phyloP scores from a whole-genome alignment of 441 rosid genomes.

The Syzygium malaccense region DNA sequence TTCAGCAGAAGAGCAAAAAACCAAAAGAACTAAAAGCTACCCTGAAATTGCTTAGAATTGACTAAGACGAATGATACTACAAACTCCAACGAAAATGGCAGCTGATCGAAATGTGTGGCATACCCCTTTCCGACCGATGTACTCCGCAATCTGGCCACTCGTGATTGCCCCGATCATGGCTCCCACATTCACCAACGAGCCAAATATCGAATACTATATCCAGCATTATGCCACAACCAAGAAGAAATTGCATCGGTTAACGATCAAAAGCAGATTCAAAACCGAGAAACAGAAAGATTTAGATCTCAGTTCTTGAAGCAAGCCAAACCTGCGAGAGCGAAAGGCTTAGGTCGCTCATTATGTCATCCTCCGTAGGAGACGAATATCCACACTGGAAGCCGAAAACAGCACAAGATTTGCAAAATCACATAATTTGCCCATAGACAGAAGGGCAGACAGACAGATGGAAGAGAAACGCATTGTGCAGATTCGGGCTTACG shows the following conservation, averaged over 20 bases:
- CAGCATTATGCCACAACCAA: background rate
- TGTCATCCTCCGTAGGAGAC: constrained; percentile 77
- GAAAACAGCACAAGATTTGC: background rate
- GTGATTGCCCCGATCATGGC: constrained; percentile 92
- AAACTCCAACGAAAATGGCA: background rate
- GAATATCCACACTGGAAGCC: constrained; percentile 65
- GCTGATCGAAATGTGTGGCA: background rate
- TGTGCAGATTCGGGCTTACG: constrained; percentile 16
- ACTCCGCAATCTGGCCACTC: constrained; percentile 85
- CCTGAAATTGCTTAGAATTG: background rate
- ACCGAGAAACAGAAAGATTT: background rate
- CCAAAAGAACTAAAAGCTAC: background rate
- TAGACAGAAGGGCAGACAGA: background rate
- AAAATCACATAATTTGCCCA: background rate
- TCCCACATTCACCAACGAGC: constrained; percentile 81
- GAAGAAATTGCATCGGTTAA: background rate
- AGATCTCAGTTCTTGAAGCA: background rate
- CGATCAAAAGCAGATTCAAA: background rate
- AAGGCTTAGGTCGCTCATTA: constrained; percentile 60
- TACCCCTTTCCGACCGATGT: constrained; percentile 91
- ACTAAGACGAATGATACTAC: background rate
- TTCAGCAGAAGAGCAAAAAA: background rate
- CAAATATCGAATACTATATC: constrained; percentile 63
- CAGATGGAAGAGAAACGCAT: background rate
- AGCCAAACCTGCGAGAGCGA: constrained; percentile 60